Conservation (phyloP, 2,329 filamentous ascomycete species). For the Samsoniella hepiali region DNA sequence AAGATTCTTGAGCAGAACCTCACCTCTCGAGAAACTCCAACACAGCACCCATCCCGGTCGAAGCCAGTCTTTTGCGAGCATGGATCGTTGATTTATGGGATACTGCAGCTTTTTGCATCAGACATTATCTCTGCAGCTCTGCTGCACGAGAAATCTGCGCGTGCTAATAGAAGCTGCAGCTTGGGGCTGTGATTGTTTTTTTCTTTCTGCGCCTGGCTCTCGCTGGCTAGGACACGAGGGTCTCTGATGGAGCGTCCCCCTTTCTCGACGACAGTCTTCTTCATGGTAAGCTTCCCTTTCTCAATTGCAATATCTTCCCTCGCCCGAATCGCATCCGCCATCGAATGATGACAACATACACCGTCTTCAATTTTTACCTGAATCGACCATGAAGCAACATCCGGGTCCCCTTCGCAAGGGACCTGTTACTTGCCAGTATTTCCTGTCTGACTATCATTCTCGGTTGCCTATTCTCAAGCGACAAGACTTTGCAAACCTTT, state of each 20-base stretch:
- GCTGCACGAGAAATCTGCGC: neutral
- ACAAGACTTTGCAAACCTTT: slow-evolving; percentile 20
- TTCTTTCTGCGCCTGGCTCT: no score
- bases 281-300: slow-evolving; percentile 7
- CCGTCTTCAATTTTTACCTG: slow-evolving; percentile 84
- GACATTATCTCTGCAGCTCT: neutral
- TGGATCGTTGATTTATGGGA: neutral
- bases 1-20: slow-evolving; percentile 2
- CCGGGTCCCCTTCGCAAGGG: slow-evolving; percentile 58
- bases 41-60: neutral
- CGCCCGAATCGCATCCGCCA: neutral
- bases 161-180: neutral
- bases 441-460: slow-evolving; percentile 61
- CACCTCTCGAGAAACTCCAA: slow-evolving; percentile 2
- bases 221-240: neutral
- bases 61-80: neutral
- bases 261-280: neutral
- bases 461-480: slow-evolving; percentile 6
- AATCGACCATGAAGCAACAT: slow-evolving; percentile 79
- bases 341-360: slow-evolving; percentile 70
- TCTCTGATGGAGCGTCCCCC: neutral
- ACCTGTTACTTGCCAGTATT: slow-evolving; percentile 93
- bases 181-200: neutral
- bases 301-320: neutral
- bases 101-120: neutral